phyloP scores from a whole-genome alignment of 2,329 filamentous ascomycete species.

The Colletotrichum sp. region DNA sequence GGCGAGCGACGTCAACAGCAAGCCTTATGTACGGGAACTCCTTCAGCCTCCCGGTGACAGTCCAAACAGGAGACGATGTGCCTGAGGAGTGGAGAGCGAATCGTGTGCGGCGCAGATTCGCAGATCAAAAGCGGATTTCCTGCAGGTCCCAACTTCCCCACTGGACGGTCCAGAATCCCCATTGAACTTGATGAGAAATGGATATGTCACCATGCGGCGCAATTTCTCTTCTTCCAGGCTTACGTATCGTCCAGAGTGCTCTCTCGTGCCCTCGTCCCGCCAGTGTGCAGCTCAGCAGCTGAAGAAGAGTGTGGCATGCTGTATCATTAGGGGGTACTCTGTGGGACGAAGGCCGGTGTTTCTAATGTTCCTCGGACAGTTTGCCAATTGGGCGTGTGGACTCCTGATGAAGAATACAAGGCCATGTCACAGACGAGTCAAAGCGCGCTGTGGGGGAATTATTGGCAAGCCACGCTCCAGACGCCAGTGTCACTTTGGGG shows the following conservation, averaged over 20 bases:
- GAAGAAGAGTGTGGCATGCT: not conserved
- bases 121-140: conserved; percentile 22
- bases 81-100: conserved; percentile 5
- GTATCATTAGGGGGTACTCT: not conserved
- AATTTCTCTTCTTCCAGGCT: not conserved
- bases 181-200: not conserved
- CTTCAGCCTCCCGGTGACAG: not conserved
- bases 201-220: not conserved
- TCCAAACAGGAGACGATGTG: not conserved
- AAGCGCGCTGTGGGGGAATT: conserved; percentile 4
- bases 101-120: conserved; percentile 9
- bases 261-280: not conserved
- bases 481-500: not conserved
- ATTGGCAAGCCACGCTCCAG: not conserved
- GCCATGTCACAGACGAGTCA: conserved; percentile 8
- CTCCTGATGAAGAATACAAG: not conserved
- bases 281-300: not conserved
- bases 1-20: not conserved
- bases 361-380: not conserved
- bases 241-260: not conserved
- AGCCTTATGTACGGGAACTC: not conserved
- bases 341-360: not conserved
- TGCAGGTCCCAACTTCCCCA: conserved; percentile 9
- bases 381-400: not conserved
- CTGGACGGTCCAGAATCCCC: not conserved